Evolutionary conservation across 768 basidiomycete species (phyloP).

Genomic region (Cubamyces sp.): DNA sequence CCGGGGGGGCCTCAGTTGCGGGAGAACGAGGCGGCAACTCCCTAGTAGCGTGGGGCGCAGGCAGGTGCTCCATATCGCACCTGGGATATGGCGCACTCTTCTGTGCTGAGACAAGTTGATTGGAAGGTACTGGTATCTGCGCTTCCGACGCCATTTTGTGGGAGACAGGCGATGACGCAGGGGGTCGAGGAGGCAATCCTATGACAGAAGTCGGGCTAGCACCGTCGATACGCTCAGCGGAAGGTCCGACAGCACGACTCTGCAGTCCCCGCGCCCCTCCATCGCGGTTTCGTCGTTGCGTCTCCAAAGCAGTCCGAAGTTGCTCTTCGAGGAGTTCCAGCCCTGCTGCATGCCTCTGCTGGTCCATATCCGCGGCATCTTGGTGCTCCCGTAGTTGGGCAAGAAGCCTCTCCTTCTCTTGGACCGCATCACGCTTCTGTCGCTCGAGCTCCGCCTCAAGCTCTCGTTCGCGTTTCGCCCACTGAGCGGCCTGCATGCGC

Average conservation of each 20-base stretch:
- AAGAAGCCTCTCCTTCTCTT: constrained; percentile 7
- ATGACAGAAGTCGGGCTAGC: too few species aligned
- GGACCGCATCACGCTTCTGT: not conserved
- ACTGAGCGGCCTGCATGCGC: not conserved
- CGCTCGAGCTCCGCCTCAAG: constrained; percentile 12
- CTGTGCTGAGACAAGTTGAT: too few species aligned
- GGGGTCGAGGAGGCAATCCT: not conserved
- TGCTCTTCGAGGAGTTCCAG: constrained; percentile 7
- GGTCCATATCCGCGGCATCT: constrained; percentile 2
- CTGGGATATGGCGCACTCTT: too few species aligned
- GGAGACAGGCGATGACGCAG: not conserved
- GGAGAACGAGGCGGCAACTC: not conserved
- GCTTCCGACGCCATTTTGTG: too few species aligned
- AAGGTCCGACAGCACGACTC: not conserved
- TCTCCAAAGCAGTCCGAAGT: not conserved
- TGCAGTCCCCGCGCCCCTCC: not conserved
- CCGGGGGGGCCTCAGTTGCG: not conserved
- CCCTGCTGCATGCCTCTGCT: not conserved
- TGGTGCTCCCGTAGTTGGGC: constrained; percentile 6
- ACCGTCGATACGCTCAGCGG: not conserved
- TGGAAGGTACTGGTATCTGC: too few species aligned
- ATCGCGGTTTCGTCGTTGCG: not conserved
- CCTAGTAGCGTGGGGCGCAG: not conserved
- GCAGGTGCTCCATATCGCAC: not conserved
- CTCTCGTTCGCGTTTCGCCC: not conserved